Evolutionary conservation across 345 rosid species (phyloP), one percentile per base, ranked within the genome.

Genomic region (Aegle marmelos): DNA sequence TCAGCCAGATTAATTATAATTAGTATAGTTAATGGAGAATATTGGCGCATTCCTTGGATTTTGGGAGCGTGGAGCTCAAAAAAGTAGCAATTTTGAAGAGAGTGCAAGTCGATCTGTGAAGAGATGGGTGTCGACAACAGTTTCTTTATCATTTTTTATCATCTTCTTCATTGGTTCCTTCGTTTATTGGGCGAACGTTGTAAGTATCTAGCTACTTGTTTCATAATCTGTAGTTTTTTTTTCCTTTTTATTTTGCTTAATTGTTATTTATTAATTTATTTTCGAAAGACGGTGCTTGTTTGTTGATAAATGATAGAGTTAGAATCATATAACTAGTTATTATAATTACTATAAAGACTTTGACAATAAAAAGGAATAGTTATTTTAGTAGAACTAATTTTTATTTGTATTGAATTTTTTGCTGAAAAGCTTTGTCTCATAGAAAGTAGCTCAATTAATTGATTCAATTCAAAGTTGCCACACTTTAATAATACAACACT

Each of bases 81-180:
- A 36, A 41, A 27, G 39, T 1, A 22, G 22, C 53, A 58, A 27
- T 31, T 36, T 79, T 9, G 34, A 33, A 3, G 62, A 70, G 41
- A 4, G 27, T 22, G 45, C 69, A 45, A 27, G 14, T 50, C 37
- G 66, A 33, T 36, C 39, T 28, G 64, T 75, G 34, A 85, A 85
- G 70, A 78, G 82, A 84, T 70, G 83, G 79, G 50, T 74, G 24
- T 63, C 87, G 22, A 33, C 82, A 71, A 79, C 85, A 33, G 21
- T 79, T 57, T 70, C 60, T 60, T 24, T 86, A 19, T 31, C 81
- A 65, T 77, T 88, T 72, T 74, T 77, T 83, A 41, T 75, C 76
- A n/a, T 82, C 81, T 45, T 86, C 73, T 8, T 84, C 58, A 57
- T 73, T 33, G 86, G 82, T 57, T 80, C 80, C 76, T 70, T 84